Conservation (phyloP, 495 filamentous ascomycete genomes). For the Penicillium diatomitis region DNA sequence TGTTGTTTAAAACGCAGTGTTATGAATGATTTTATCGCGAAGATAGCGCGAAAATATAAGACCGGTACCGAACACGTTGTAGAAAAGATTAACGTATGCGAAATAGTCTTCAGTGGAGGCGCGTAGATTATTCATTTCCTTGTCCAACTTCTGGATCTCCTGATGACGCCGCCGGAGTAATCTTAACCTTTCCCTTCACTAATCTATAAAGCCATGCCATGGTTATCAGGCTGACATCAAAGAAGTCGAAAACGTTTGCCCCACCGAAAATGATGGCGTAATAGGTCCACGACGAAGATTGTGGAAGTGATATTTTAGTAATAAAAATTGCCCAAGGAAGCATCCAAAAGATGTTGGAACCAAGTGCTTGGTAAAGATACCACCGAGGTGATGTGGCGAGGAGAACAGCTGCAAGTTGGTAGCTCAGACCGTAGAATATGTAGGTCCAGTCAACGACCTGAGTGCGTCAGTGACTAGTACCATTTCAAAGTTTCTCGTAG, state of each 20-base stretch:
- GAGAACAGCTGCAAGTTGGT: constrained; percentile 56
- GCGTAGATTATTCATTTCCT: background rate
- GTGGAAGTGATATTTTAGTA: constrained; percentile 37
- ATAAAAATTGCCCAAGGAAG: constrained; percentile 63
- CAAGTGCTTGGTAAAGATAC: constrained; percentile 59
- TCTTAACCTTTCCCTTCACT: background rate
- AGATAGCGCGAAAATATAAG: background rate
- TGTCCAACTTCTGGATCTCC: background rate
- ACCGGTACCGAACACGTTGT: background rate
- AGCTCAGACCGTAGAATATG: constrained; percentile 60
- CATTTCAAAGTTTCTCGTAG: background rate
- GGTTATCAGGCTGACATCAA: constrained; percentile 23
- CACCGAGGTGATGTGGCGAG: constrained; percentile 56
- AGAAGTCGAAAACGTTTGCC: constrained; percentile 56
- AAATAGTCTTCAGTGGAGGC: background rate
- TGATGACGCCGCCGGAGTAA: background rate
- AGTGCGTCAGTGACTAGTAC: constrained; percentile 1
- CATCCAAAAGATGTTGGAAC: constrained; percentile 57
- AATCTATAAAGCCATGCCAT: background rate
- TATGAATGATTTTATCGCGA: background rate
- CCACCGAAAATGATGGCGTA: constrained; percentile 62
- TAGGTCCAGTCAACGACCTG: constrained; percentile 64
- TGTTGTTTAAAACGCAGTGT: background rate
- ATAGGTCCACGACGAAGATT: constrained; percentile 56
- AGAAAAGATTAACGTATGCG: background rate